Conservation (phyloP, 805 yeast genomes). For the Dipodascus geniculatus region DNA sequence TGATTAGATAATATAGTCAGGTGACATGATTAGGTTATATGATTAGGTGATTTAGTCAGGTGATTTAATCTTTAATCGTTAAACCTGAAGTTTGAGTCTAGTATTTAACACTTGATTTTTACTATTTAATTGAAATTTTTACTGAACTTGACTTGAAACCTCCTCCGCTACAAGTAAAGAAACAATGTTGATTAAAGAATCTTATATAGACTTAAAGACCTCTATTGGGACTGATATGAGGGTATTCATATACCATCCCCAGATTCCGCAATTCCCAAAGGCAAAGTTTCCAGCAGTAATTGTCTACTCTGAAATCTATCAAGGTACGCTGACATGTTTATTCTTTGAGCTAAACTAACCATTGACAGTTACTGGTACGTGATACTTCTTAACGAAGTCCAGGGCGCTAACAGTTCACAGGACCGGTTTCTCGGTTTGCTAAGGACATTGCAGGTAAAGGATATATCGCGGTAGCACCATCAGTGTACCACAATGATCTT, state of each 20-base stretch:
- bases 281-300: slow-evolving; percentile 76
- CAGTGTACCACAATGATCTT: slow-evolving; percentile 66
- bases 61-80: no score
- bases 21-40: no score
- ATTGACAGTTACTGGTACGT: slow-evolving; percentile 1
- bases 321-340: slow-evolving; percentile 28
- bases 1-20: no score
- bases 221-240: slow-evolving; percentile 58
- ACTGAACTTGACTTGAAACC: no score
- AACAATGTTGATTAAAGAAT: slow-evolving; percentile 56
- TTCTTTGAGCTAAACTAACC: not conserved
- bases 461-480: slow-evolving; percentile 67
- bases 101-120: not conserved
- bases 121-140: not conserved
- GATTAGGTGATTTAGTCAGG: no score
- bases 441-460: slow-evolving; percentile 73
- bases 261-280: slow-evolving; percentile 57
- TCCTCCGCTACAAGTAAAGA: no score
- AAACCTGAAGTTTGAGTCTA: no score
- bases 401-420: slow-evolving; percentile 32
- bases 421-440: slow-evolving; percentile 71
- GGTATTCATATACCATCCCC: slow-evolving; percentile 54
- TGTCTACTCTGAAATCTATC: slow-evolving; percentile 71
- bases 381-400: slow-evolving; percentile 6
- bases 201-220: slow-evolving; percentile 52